These are phyloP conservation scores for Candida silvatica DNA, from an alignment of 805 yeast genomes.

Conservation along the genomic window DNA sequence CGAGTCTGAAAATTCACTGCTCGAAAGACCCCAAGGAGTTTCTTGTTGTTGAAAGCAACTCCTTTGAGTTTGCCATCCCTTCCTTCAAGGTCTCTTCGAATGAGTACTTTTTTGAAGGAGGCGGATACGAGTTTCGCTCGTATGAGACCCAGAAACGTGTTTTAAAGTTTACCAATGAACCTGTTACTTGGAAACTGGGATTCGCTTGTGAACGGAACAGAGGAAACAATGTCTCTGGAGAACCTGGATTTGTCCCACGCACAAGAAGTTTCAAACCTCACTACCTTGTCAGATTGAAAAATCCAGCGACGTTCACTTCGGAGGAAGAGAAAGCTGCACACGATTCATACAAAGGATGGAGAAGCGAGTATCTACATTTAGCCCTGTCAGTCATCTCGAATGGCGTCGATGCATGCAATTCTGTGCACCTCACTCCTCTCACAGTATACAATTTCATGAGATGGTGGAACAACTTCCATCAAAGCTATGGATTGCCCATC, in stretches of 20 bases:
- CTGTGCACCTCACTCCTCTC: slow-evolving; percentile 69
- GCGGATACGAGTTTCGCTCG: slow-evolving; percentile 21
- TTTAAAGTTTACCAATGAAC: slow-evolving; percentile 53
- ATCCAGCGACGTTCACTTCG: slow-evolving; percentile 38
- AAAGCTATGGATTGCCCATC: slow-evolving; percentile 71
- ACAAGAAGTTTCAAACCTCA: slow-evolving; percentile 48
- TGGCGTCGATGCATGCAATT: slow-evolving; percentile 36
- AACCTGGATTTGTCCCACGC: slow-evolving; percentile 28
- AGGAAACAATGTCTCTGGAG: slow-evolving; percentile 23
- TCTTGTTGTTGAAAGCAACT: slow-evolving; percentile 43
- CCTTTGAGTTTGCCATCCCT: slow-evolving; percentile 51
- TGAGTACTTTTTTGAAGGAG: slow-evolving; percentile 9
- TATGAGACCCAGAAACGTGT: slow-evolving; percentile 38
- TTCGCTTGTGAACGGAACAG: slow-evolving; percentile 60
- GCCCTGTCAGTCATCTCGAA: slow-evolving; percentile 47
- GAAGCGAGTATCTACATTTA: slow-evolving; percentile 77
- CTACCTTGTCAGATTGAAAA: slow-evolving; percentile 44
- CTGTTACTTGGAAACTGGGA: slow-evolving; percentile 74
- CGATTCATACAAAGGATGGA: slow-evolving; percentile 74
- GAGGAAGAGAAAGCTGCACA: slow-evolving; percentile 36
- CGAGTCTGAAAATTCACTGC: slow-evolving; percentile 41
- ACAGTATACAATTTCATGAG: slow-evolving; percentile 57
- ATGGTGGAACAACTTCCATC: slow-evolving; percentile 88
- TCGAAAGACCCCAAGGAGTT: slow-evolving; percentile 39
- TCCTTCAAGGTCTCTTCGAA: slow-evolving; percentile 29